A percentile compares a stretch with the other conserved stretches of the same genome.
Evolutionary conservation across 108 stramenopile species (phyloP).

Genomic region (Stephanodiscus minutulus): DNA sequence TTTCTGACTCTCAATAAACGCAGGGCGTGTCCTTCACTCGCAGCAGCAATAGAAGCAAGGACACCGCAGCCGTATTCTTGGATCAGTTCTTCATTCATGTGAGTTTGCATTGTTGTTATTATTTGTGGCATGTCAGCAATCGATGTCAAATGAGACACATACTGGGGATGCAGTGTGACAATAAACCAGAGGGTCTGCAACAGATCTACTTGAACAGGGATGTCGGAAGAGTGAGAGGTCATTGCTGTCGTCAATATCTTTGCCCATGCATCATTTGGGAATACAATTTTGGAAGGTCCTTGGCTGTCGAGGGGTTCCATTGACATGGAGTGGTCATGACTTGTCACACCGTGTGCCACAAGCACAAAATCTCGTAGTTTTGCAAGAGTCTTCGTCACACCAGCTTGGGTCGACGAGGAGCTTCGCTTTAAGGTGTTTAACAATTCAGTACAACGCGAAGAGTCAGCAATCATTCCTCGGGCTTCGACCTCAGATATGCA

Average conservation of each 20-base stretch:
- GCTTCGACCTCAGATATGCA: constrained; percentile 10
- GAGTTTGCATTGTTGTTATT: constrained; percentile 7
- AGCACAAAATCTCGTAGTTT: constrained; percentile 1
- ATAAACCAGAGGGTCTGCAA: constrained; percentile 13
- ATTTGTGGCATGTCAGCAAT: constrained; percentile 8
- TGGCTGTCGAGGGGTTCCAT: not conserved
- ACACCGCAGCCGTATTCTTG: constrained; percentile 21
- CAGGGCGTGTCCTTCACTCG: constrained; percentile 17
- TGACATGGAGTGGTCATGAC: not conserved
- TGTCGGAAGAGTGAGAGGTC: constrained; percentile 9
- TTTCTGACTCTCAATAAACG: constrained; percentile 12
- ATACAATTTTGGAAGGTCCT: constrained; percentile 3
- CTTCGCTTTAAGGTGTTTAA: constrained; percentile 3
- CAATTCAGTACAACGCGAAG: not conserved
- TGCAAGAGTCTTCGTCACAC: not conserved
- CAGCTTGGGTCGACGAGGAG: not conserved
- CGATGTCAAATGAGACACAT: constrained; percentile 9
- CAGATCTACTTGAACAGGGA: constrained; percentile 5
- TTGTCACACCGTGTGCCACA: constrained; percentile 6
- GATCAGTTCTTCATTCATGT: constrained; percentile 6
- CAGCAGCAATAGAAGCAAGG: constrained; percentile 9
- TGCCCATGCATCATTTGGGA: constrained; percentile 6
- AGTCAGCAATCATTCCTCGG: not conserved
- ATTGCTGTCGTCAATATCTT: constrained; percentile 10
- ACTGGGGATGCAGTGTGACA: constrained; percentile 1